Conservation (phyloP, 106 monocot species). For the Allium fistulosum region DNA sequence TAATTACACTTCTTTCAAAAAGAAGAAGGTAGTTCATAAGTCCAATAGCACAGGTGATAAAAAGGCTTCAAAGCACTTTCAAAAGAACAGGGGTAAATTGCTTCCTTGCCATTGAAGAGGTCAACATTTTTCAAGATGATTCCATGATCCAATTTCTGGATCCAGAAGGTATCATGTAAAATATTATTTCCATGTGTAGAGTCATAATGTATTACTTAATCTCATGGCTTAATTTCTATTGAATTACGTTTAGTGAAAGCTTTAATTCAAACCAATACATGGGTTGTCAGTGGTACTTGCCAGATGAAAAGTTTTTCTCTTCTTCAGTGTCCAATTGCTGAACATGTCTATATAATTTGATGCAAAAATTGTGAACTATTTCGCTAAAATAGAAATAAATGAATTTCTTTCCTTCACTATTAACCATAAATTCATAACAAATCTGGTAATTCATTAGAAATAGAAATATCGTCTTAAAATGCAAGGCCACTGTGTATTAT, state of each 20-base stretch:
- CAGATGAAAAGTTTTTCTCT: conserved; percentile 26
- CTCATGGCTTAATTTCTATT: neutral
- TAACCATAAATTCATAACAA: too few relatives aligned
- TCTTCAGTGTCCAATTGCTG: neutral
- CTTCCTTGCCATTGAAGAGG: conserved; percentile 65
- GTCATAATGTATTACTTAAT: conserved; percentile 1
- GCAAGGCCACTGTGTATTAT: too few relatives aligned
- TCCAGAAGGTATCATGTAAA: conserved; percentile 40
- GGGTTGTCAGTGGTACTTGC: conserved; percentile 48
- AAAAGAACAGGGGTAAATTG: conserved; percentile 72
- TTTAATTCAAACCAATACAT: conserved; percentile 51
- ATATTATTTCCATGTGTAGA: neutral
- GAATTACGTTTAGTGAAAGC: conserved; percentile 36
- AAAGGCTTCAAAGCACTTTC: conserved; percentile 73
- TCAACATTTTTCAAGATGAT: conserved; percentile 78
- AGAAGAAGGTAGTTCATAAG: conserved; percentile 88
- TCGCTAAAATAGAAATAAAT: too few relatives aligned
- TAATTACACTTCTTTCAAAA: conserved; percentile 19
- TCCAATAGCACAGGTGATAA: conserved; percentile 60
- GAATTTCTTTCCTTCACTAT: too few relatives aligned
- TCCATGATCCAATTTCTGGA: conserved; percentile 61
- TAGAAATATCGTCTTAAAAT: too few relatives aligned
- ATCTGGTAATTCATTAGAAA: too few relatives aligned
- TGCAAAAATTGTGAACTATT: too few relatives aligned
- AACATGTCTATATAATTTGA: neutral